Base-by-base conservation (phyloP, 2,329 filamentous ascomycete genomes). In the Fusarium guadeloupense region DNA sequence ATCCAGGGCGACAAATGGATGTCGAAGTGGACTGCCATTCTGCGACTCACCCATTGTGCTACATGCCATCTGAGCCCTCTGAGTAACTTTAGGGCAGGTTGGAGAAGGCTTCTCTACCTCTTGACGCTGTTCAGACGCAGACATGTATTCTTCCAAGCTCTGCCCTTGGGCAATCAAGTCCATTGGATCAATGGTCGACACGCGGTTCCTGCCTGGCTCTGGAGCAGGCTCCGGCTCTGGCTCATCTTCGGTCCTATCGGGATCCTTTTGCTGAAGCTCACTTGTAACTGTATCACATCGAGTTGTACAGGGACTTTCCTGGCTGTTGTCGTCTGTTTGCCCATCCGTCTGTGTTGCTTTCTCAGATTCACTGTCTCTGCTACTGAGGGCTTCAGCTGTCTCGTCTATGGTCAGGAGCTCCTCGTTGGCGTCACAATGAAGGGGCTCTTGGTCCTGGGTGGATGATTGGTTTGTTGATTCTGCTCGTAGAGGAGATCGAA, bases 61-160 rank as follows among this genome's bases (percentile, higher is more conserved):
- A 6, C 16, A 17, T 20, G 39, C 38, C 8, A 25, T 17, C 7
- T 44, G 34, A 3, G n/a, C 3, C 6, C 23, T 9, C 14, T 10
- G 20, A 9, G 21, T 20, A n/a, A 9, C n/a, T 16, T 52, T 25
- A 0, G 20, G 20, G 1, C 23, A 23, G 13, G 17, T 8, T 14
- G 16, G 14, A 6, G 28, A 6, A 9, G 25, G 20, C 4, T 7
- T 26, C n/a, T 37, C 9, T 4, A 20, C 4, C 5, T 16, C n/a
- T 7, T n/a, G 13, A 19, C 17, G 23, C 13, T 33, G 26, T n/a
- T 59, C 47, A 8, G 38, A 25, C 5, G 54, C 35, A 9, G 43
- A 58, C 21, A 49, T 33, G 8, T 59, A 38, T 3, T 31, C 12
- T 9, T 45, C 43, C 13, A 61, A 14, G 10, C 34, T 38, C 34